Evolutionary conservation across 805 yeast species (phyloP), one percentile per base, ranked within the genome.

Genomic region (Ogataea dorogensis): DNA sequence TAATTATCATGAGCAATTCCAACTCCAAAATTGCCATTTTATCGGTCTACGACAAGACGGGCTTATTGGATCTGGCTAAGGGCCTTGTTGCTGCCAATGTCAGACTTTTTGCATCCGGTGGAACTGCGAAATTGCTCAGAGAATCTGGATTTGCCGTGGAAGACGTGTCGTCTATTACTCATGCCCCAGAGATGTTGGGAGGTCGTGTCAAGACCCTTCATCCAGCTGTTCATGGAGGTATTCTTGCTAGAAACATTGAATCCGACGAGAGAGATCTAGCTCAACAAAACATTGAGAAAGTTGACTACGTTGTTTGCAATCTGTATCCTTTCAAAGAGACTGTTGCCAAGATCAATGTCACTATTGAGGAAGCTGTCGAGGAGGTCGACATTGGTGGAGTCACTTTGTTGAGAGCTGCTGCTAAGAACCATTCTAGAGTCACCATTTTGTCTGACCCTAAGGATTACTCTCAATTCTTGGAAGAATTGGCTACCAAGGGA

Each of bases 361-460:
- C 98, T 28, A 79, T 93, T 49, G 89, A 80, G 24, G 98, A 93
- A 71, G 98, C 98, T 14, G 97, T 93, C 36, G 98, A 93, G 71
- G 98, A 93, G 67, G 82, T 93, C 54, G 98, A 93, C 62, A 93
- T 93, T 59, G 98, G 98, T 56, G 94, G 98, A 63, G 98, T 93
- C 43, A 93, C 98, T 28, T 72, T 93, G 49, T 74, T 93, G 61
- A 82, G 98, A 68, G 98, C 98, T 30, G 98, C 98, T 43, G 98
- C 98, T 47, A 93, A 93, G 72, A 93, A 93, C 71, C 98, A 93
- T 66, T 72, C 93, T 45, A 81, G 98, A 68, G 98, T 93, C 40
- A 86, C 96, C 44, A 89, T 93, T 49, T 73, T 93, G 56, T 85
- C 95, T 19, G 98, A 93, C 68, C 98, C 98, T 49, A 71, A 71